Evolutionary conservation across 257 asterid genomes (phyloP).

Genomic region (Solanum neorickii): DNA sequence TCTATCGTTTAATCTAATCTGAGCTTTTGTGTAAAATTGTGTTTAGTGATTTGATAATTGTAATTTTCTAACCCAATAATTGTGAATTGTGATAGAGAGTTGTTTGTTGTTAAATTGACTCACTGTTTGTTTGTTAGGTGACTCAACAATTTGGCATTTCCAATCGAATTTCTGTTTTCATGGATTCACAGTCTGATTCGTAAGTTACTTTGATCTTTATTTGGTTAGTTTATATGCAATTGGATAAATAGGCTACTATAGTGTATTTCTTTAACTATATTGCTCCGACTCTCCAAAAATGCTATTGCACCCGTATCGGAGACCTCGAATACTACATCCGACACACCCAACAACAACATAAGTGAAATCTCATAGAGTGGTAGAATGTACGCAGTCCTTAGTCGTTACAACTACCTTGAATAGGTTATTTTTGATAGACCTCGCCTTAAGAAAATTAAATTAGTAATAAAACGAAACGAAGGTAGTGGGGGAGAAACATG

Average conservation of each 20-base stretch:
- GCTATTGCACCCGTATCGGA: background rate
- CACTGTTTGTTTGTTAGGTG: background rate
- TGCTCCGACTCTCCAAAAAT: background rate
- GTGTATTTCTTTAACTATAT: background rate
- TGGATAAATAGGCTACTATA: background rate
- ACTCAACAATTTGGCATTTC: background rate
- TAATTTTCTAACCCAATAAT: background rate
- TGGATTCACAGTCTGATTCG: conserved; percentile 53
- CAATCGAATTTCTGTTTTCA: background rate
- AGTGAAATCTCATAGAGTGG: background rate
- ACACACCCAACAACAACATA: background rate
- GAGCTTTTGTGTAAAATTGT: background rate
- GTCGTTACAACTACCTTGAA: background rate
- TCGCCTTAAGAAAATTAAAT: background rate
- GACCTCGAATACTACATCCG: background rate
- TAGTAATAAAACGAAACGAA: background rate
- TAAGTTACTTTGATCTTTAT: background rate
- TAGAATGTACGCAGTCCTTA: background rate
- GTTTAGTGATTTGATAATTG: background rate
- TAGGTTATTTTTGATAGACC: background rate
- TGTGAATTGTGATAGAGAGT: background rate
- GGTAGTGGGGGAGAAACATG: background rate
- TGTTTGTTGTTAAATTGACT: background rate
- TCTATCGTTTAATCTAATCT: background rate
- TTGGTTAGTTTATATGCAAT: background rate